A percentile compares a stretch with the other conserved stretches of the same genome.
These are phyloP conservation scores for Phaeosphaeria sp. DNA, from an alignment of 2,329 filamentous ascomycete genomes.

Conservation along the genomic window DNA sequence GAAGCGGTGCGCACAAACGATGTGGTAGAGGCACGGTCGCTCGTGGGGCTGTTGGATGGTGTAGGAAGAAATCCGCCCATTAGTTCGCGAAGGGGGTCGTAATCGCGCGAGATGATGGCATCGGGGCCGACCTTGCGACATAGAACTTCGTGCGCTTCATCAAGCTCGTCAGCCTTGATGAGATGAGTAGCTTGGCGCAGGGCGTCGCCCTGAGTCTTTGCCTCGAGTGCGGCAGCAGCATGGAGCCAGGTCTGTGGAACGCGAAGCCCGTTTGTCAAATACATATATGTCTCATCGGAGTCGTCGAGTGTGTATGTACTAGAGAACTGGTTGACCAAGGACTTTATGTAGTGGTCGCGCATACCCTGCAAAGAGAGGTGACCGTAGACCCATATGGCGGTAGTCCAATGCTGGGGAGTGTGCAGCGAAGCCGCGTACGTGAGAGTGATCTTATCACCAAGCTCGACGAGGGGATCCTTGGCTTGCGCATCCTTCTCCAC, in stretches of 20 bases:
- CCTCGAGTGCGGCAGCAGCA: conserved; percentile 83
- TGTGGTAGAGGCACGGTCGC: conserved; percentile 12
- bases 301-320: conserved; percentile 66
- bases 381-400: conserved; percentile 75
- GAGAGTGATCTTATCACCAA: conserved; percentile 62
- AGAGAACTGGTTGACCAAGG: conserved; percentile 65
- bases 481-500: conserved; percentile 58
- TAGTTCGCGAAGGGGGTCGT: conserved; percentile 70
- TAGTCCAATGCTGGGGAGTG: conserved; percentile 44
- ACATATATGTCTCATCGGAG: conserved; percentile 62
- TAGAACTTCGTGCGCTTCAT: conserved; percentile 85
- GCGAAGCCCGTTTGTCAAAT: conserved; percentile 68
- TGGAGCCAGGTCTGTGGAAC: conserved; percentile 83
- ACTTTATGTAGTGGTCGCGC: conserved; percentile 75
- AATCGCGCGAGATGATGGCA: conserved; percentile 83
- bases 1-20: conserved; percentile 8
- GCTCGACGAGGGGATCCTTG: conserved; percentile 64
- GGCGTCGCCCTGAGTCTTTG: conserved; percentile 74
- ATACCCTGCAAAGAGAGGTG: conserved; percentile 71
- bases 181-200: conserved; percentile 68
- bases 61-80: conserved; percentile 69
- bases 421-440: conserved; percentile 47
- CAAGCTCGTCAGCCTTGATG: conserved; percentile 75
- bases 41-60: conserved; percentile 51
- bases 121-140: conserved; percentile 80